Percentiles rank a stretch among this genome's conserved stretches.
phyloP scores from a whole-genome alignment of 352 stramenopile species.

The Halophytophthora batemanensis region DNA sequence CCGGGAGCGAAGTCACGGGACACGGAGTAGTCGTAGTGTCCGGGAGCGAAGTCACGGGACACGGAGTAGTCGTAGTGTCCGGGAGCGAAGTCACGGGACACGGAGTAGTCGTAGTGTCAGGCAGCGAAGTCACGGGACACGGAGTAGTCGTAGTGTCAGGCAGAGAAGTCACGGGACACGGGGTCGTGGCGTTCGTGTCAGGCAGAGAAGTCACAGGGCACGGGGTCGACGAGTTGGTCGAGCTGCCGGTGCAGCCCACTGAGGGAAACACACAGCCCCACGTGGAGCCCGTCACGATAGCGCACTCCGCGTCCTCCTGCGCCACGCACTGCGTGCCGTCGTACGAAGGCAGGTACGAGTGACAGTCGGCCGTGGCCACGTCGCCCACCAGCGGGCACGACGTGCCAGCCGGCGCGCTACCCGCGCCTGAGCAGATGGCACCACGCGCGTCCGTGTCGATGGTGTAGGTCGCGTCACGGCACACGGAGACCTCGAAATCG shows the following conservation, averaged over 20 bases:
- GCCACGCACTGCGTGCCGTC: conserved; percentile 31
- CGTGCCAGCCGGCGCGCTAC: conserved; percentile 30
- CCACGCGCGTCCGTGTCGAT: conserved; percentile 31
- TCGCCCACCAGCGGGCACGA: conserved; percentile 51
- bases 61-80: not conserved
- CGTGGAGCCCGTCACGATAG: conserved; percentile 28
- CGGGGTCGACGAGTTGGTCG: not conserved
- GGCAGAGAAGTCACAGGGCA: no score
- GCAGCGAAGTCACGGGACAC: not conserved
- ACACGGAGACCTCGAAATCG: conserved; percentile 35
- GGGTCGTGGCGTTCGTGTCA: no score
- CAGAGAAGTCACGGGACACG: not conserved
- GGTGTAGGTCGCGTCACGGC: conserved; percentile 41
- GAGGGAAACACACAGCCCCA: conserved; percentile 38
- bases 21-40: not conserved
- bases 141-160: not conserved
- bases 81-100: no score
- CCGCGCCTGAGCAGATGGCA: conserved; percentile 47
- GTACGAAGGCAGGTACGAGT: conserved; percentile 43
- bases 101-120: not conserved
- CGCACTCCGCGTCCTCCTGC: conserved; percentile 38
- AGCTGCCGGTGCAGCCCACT: conserved; percentile 3
- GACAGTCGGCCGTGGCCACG: conserved; percentile 35
- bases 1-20: not conserved
- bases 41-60: not conserved